These are phyloP conservation scores for Monilinia polystroma DNA, from an alignment of 2,329 filamentous ascomycete species.

Conservation along the genomic window DNA sequence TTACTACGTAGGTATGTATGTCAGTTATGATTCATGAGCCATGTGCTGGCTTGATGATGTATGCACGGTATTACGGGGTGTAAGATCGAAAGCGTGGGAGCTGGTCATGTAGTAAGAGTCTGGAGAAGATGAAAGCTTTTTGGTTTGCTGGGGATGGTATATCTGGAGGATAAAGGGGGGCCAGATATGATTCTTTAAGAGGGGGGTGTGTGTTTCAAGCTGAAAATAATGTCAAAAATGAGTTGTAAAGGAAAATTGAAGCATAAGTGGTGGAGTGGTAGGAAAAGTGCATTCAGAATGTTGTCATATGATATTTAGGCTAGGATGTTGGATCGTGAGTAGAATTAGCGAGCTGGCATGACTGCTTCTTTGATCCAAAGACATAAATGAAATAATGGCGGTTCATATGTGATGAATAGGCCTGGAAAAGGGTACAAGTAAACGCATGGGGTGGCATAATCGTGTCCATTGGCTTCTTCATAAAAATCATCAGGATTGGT, in stretches of 20 bases:
- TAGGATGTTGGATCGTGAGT: neutral
- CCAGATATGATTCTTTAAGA: neutral
- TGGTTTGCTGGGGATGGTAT: neutral
- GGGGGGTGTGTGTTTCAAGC: neutral
- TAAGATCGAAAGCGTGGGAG: no score
- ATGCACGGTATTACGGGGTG: no score
- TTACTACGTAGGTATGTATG: no score
- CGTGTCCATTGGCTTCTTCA: constrained; percentile 9
- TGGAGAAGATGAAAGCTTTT: no score
- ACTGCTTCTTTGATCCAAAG: neutral
- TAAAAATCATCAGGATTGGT: neutral
- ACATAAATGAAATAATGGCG: neutral
- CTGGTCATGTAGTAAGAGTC: no score
- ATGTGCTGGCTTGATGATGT: no score
- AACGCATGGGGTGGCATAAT: constrained; percentile 8
- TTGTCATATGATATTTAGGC: neutral
- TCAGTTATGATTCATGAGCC: no score
- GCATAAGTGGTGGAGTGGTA: neutral
- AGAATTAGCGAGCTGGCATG: no score
- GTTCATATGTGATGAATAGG: neutral
- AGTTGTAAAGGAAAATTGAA: no score
- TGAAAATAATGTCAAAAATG: no score
- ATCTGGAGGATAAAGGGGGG: neutral
- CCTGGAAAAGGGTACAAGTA: neutral
- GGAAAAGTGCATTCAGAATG: neutral